Base-by-base conservation (phyloP, 2,329 filamentous ascomycete species). In the Botrytis aclada region DNA sequence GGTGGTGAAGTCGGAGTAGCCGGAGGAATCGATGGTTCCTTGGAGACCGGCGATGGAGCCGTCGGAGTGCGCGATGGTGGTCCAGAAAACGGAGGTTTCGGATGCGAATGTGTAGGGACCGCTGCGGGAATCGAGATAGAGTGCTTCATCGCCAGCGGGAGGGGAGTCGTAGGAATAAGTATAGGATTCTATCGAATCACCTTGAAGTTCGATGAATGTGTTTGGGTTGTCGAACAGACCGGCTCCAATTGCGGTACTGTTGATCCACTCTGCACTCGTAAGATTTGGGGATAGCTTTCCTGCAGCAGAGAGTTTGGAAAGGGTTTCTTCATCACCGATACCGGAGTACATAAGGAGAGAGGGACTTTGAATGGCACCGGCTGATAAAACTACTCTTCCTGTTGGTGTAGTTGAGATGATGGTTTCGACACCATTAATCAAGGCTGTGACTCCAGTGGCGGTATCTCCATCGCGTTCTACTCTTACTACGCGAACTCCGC, bases 191-290 rank as follows among this genome's bases (percentile, higher is more conserved):
- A 88, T 78, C 4, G 79, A 74, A 1, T 84, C 81, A 5, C 80
- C 80, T 2, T 82, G 81, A 1, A 87, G 81, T 75, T 85, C 84
- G 77, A 87, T 85, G 74, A 85, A 86, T 1, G 86, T 88, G 74
- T 88, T 87, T 8, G 87, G 86, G 76, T 88, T 88, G 77, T 88
- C 86, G 75, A 87, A 88, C 41, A 88, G 83, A 47, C 84, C 84
- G 22, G 83, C 80, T 61, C 86, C 86, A 6, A 88, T 83, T 7
- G 82, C 81, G 0, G 82, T 82, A 77, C 85, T 86, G 77, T 85
- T 83, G 73, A 88, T 83, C 86, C 86, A 88, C 34, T 76, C 77
- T 65, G 78, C 77, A 1, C 79, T 73, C 0, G 79, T 75, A 14
- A 83, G 74, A 8, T 79, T 74, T 5, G 74, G 72, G 3, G 79